These are phyloP conservation scores for Xerophyta viscosa DNA, from an alignment of 106 monocot genomes.

Conservation along the genomic window DNA sequence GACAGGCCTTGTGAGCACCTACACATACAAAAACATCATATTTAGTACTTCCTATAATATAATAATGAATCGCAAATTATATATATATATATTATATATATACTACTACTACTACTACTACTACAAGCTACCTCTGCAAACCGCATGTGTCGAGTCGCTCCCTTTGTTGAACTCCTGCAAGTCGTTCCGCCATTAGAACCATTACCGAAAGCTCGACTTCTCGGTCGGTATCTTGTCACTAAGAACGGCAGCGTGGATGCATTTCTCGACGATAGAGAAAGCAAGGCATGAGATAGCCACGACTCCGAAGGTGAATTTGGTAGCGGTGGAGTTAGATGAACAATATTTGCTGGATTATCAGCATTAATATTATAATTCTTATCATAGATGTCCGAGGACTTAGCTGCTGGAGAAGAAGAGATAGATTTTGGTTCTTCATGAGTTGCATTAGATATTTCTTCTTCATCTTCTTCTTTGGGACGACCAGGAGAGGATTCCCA, in stretches of 20 bases:
- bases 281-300: conserved; percentile 67
- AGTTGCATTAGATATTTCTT: no score
- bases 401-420: not conserved
- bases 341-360: conserved; percentile 5
- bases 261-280: conserved; percentile 40
- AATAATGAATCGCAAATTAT: no score
- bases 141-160: conserved; percentile 24
- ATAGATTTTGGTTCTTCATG: not conserved
- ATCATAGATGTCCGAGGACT: not conserved
- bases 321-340: conserved; percentile 40
- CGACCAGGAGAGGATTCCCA: not conserved
- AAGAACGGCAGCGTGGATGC: conserved; percentile 24
- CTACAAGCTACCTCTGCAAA: conserved; percentile 64
- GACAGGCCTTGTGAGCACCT: conserved; percentile 33
- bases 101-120: no score
- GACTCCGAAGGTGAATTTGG: conserved; percentile 79
- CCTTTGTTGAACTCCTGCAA: conserved; percentile 7
- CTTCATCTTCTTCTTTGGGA: no score
- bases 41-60: no score
- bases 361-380: no score
- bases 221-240: conserved; percentile 28
- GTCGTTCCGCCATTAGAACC: conserved; percentile 11
- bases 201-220: conserved; percentile 15
- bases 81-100: no score
- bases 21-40: not conserved